Conservation (phyloP, 2,329 filamentous ascomycete genomes). For the Thermomyces lanuginosus region DNA sequence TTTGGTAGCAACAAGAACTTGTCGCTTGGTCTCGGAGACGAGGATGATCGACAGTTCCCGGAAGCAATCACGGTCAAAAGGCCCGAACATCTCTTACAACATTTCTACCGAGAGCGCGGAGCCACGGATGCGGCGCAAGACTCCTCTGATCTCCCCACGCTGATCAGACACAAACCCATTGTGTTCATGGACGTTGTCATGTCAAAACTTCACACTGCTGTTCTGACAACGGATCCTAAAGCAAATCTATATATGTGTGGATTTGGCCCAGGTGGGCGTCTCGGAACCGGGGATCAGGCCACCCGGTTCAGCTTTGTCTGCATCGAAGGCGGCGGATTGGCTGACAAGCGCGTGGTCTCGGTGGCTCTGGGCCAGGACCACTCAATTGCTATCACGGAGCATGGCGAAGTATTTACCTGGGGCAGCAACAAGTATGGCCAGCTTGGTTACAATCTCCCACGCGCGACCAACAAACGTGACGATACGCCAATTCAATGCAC, state of each 20-base stretch:
- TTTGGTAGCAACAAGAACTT: conserved; percentile 96
- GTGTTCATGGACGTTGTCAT: conserved; percentile 67
- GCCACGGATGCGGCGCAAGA: conserved; percentile 12
- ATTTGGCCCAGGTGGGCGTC: conserved; percentile 72
- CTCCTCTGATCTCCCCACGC: conserved; percentile 48
- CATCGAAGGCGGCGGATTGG: conserved; percentile 57
- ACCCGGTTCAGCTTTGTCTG: conserved; percentile 76
- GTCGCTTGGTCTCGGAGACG: conserved; percentile 82
- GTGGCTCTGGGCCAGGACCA: conserved; percentile 85
- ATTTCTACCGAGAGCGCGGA: conserved; percentile 54
- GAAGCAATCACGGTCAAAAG: conserved; percentile 64
- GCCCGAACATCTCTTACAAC: conserved; percentile 57
- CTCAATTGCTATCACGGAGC: conserved; percentile 65
- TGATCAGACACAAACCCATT: conserved; percentile 56
- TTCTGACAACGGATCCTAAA: conserved; percentile 71
- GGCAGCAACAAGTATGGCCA: conserved; percentile 75
- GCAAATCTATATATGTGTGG: conserved; percentile 89
- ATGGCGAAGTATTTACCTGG: conserved; percentile 90
- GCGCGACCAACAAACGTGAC: conserved; percentile 44
- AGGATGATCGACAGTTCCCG: conserved; percentile 85
- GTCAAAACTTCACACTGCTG: conserved; percentile 80
- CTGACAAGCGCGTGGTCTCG: conserved; percentile 56
- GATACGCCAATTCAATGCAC: conserved; percentile 68
- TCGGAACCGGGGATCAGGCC: conserved; percentile 78
- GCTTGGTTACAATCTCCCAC: conserved; percentile 66